Evolutionary conservation across 352 stramenopile species (phyloP).

Genomic region (Blastocystis sp.): DNA sequence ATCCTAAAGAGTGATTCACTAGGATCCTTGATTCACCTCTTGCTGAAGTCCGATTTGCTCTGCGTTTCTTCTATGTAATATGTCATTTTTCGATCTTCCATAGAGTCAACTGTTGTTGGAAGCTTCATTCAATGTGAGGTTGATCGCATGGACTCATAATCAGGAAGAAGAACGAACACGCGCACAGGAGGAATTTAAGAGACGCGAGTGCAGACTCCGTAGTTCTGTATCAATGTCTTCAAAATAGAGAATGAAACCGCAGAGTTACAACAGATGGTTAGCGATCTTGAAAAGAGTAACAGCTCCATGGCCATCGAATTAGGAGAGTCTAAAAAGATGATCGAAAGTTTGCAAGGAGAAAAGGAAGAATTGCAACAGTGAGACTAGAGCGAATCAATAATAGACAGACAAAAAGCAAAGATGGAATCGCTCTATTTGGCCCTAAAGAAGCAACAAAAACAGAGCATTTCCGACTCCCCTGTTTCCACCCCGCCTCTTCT

Average conservation of each 20-base stretch:
- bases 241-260: conserved; percentile 51
- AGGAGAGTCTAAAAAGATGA: background rate
- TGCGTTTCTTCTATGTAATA: conserved; percentile 46
- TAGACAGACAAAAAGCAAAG: conserved; percentile 21
- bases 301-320: background rate
- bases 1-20: background rate
- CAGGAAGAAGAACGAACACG: background rate
- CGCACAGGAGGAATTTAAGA: conserved; percentile 34
- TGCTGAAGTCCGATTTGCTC: conserved; percentile 24
- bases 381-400: background rate
- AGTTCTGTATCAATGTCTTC: background rate
- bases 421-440: conserved; percentile 48
- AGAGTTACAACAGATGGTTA: conserved; percentile 17
- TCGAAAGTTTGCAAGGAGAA: conserved; percentile 22
- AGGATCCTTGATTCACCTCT: conserved; percentile 19
- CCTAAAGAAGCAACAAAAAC: conserved; percentile 47
- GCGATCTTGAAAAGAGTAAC: conserved; percentile 34
- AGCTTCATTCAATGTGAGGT: background rate
- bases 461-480: background rate
- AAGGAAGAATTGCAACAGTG: conserved; percentile 30
- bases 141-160: background rate
- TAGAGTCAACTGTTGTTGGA: conserved; percentile 53
- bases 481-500: background rate
- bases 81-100: background rate
- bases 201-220: conserved; percentile 13